Base-by-base conservation (phyloP, 805 yeast genomes). In the Sugiyamaella chiloensis region DNA sequence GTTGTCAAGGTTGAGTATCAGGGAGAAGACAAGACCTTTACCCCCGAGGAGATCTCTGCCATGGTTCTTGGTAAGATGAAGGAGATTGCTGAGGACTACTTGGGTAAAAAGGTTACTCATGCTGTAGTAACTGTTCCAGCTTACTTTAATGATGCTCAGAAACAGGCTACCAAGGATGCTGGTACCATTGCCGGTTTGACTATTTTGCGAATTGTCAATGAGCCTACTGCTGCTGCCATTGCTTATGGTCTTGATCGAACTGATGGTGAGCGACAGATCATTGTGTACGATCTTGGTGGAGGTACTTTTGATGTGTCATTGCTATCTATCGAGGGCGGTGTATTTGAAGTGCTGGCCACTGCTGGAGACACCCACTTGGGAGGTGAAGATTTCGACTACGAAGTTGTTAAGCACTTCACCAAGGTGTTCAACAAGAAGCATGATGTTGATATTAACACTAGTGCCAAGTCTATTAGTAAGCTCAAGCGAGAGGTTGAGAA, bases 281-380 rank as follows among this genome's bases (percentile, higher is more conserved):
- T 89, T 64, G 95, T 89, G 48, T 89, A 87, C 69, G 97, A 89
- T 71, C 79, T 89, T 62, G 97, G 97, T 79, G 97, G 97, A 72
- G 97, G 97, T 78, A 89, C 97, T 57, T 89, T 87, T 58, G 96
- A 87, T 81, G 96, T 87, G 20, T 87, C 96, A 2, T 73, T 87
- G 46, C 78, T 87, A 64, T 79, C 93, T 35, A 87, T 87, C 65
- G 96, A 88, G 66, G 86, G 83, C 58, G 96, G 96, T 72, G 89
- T 88, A 51, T 87, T 87, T 64, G 96, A 87, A 74, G 96, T 87
- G 48, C 79, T 85, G 72, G 90, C 96, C 47, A 87, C 96, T 54
- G 88, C 95, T 53, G 96, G 96, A 84, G 96, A 88, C 69, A 88
- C 96, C 54, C 96, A 88, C 70, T 80, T 88, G 72, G 96, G 96